Evolutionary conservation across 495 filamentous ascomycete genomes (phyloP), one percentile per base, ranked within the genome.

Genomic region (Trypethelium eluteriae): DNA sequence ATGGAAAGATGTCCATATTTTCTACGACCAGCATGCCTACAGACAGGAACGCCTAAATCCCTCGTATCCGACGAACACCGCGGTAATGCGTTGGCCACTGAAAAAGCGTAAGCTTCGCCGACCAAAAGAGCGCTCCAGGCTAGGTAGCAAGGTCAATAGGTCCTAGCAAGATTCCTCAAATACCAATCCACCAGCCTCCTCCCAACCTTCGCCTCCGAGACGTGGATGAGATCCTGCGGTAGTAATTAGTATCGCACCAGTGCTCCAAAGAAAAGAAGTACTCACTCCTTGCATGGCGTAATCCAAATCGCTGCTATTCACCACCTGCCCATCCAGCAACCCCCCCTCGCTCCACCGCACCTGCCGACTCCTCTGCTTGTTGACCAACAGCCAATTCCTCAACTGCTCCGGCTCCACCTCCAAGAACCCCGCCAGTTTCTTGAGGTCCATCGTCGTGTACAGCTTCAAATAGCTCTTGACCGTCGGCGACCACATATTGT

Each of bases 401-500:
- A 98, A 82, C 78, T 93, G 88, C 78, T 98, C 95, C 3, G 93
- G 89, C 76, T 96, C 86, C 57, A 96, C 90, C 69, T 97, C 93
- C 61, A 98, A 83, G 85, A 98, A 98, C 63, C 92, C 92, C 65
- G 94, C 93, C 64, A 98, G 85, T 81, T 98, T 98, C 82, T 95
- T 93, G 69, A 98, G 81, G 74, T 98, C 94, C 91, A 98, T 97
- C 68, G 95, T 98, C 49, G 95, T 98, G 84, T 98, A 98, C 65
- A 98, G 91, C 76, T 96, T 94, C 66, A 98, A 85, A 82, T 98
- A 98, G 64, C 93, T 96, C 81, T 93, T 95, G 73, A 98, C 85
- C 46, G 92, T 96, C 47, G 94, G 94, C 76, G 89, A 87, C 81
- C 88, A 88, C 80, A 96, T 98, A 84, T 96, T 96, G 69, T 85